Evolutionary conservation across 441 rosid genomes (phyloP).

Genomic region (Jatropha multifida): DNA sequence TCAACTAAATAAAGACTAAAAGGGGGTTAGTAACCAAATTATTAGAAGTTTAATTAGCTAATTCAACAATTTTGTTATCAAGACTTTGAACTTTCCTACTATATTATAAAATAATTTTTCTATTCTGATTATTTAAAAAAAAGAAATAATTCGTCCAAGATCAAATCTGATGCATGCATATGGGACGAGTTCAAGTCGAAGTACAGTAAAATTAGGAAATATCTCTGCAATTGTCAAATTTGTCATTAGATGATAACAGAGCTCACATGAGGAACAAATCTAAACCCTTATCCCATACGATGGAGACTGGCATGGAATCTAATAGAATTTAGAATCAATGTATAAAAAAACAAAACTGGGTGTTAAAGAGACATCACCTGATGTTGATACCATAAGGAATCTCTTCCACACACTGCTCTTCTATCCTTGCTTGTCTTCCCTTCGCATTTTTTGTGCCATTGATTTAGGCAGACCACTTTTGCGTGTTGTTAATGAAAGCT

Average conservation of each 20-base stretch:
- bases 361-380: background rate
- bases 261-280: background rate
- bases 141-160: no score
- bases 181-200: no score
- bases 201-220: no score
- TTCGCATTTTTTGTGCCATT: background rate
- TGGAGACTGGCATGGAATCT: conserved; percentile 19
- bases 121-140: no score
- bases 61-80: no score
- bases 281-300: background rate
- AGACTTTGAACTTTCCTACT: no score
- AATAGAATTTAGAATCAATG: conserved; percentile 9
- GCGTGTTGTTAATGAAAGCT: no score
- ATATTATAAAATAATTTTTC: no score
- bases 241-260: background rate
- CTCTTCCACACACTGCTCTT: conserved; percentile 4
- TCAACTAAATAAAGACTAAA: no score
- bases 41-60: no score
- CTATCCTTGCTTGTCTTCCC: background rate
- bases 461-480: background rate
- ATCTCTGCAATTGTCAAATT: background rate
- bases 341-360: conserved; percentile 6
- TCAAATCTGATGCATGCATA: no score
- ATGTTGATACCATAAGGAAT: background rate
- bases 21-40: no score